Percentiles rank a stretch among this genome's conserved stretches.
phyloP scores from a whole-genome alignment of 2,329 filamentous ascomycete species.

The Emericellopsis cladophorae region DNA sequence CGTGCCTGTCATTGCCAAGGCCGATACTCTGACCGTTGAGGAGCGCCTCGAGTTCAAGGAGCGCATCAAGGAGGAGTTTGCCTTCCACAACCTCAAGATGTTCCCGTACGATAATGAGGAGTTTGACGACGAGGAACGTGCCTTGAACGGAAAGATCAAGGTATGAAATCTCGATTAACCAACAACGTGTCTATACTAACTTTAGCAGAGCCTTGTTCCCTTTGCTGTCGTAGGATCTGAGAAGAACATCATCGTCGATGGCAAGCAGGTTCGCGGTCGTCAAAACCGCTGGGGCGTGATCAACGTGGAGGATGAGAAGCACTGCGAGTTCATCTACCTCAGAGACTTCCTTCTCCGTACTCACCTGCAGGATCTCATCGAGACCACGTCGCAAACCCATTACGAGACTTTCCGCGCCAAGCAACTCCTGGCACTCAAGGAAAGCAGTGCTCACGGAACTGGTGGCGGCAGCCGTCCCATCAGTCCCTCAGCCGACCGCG shows the following conservation, averaged over 20 bases:
- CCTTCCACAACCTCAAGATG: slow-evolving; percentile 99
- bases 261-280: slow-evolving; percentile 92
- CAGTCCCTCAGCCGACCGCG: slow-evolving; percentile 85
- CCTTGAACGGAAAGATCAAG: slow-evolving; percentile 93
- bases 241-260: slow-evolving; percentile 93
- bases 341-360: slow-evolving; percentile 98
- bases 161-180: slow-evolving; percentile 31
- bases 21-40: slow-evolving; percentile 89
- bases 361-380: slow-evolving; percentile 95
- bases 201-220: slow-evolving; percentile 68
- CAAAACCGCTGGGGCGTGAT: slow-evolving; percentile 99
- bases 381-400: slow-evolving; percentile 98
- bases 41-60: slow-evolving; percentile 97
- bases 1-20: slow-evolving; percentile 96
- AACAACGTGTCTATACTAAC: slow-evolving; percentile 17
- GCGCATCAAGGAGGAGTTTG: slow-evolving; percentile 98
- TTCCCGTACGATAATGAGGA: slow-evolving; percentile 99
- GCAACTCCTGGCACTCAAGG: slow-evolving; percentile 94
- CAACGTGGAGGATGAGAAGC: slow-evolving; percentile 98
- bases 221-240: slow-evolving; percentile 98
- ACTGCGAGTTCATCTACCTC: slow-evolving; percentile 98
- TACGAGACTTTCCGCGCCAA: slow-evolving; percentile 99
- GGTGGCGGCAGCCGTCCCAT: slow-evolving; percentile 80
- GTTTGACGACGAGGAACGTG: slow-evolving; percentile 91
- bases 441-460: slow-evolving; percentile 78